Evolutionary conservation across 208 protist species (phyloP).

Genomic region (Zelonia costaricensis): DNA sequence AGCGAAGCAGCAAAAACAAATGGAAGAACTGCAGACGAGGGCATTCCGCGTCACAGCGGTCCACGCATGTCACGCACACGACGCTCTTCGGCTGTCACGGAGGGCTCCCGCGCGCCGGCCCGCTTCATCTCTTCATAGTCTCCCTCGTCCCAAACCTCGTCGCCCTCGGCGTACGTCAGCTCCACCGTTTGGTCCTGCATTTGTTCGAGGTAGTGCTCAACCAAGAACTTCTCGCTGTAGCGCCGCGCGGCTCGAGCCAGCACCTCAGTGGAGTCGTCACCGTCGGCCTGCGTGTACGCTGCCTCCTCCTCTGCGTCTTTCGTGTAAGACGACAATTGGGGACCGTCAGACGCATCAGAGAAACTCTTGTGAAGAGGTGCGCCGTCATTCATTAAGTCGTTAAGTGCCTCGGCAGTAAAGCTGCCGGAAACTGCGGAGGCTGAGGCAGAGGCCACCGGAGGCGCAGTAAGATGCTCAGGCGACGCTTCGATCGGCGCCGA

Average conservation of each 20-base stretch:
- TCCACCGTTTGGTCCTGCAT: conserved; percentile 48
- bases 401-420: too few species aligned
- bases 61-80: conserved; percentile 36
- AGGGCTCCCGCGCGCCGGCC: conserved; percentile 3
- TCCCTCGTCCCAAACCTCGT: conserved; percentile 90
- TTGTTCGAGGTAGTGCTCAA: conserved; percentile 69
- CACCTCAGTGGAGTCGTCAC: conserved; percentile 12
- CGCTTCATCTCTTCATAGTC: conserved; percentile 51
- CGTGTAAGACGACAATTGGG: too few species aligned
- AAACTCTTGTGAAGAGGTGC: too few species aligned
- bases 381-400: too few species aligned
- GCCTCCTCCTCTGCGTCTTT: too few species aligned
- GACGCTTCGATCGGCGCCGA: too few species aligned
- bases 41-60: conserved; percentile 26
- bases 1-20: not conserved
- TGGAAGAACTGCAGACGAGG: not conserved
- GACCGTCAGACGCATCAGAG: too few species aligned
- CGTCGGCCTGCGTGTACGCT: too few species aligned
- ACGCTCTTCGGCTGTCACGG: conserved; percentile 17
- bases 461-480: too few species aligned
- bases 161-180: conserved; percentile 84
- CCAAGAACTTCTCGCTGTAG: conserved; percentile 50
- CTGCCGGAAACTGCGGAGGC: too few species aligned
- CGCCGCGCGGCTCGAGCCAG: conserved; percentile 30
- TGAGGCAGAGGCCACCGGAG: too few species aligned